Conservation (phyloP, 352 stramenopile species). For the Globisporangium ultimum region DNA sequence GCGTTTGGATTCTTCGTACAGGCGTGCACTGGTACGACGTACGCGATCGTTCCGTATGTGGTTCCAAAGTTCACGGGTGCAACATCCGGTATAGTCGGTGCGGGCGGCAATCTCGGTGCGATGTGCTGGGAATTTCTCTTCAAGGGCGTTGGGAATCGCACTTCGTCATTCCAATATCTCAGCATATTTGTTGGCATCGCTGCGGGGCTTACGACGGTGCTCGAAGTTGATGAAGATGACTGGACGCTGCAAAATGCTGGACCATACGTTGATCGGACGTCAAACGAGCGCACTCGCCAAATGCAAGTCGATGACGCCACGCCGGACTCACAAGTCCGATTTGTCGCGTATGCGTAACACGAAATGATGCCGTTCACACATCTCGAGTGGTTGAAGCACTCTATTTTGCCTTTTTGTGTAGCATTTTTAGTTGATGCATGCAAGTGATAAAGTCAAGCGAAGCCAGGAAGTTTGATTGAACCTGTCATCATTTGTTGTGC, state of each 20-base stretch:
- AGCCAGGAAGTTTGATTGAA: too few relatives aligned
- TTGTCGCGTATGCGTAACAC: too few relatives aligned
- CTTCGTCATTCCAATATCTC: conserved; percentile 24
- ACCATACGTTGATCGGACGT: background rate
- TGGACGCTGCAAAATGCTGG: conserved; percentile 1
- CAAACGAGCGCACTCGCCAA: too few relatives aligned
- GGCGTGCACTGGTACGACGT: conserved; percentile 49
- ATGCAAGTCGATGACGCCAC: too few relatives aligned
- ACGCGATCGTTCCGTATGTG: conserved; percentile 63
- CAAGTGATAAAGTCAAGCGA: too few relatives aligned
- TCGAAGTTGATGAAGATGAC: conserved; percentile 5
- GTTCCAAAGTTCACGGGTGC: conserved; percentile 35
- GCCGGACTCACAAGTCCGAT: too few relatives aligned
- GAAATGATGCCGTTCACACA: too few relatives aligned
- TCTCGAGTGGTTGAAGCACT: too few relatives aligned
- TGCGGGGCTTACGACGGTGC: conserved; percentile 4
- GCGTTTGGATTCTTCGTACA: conserved; percentile 88
- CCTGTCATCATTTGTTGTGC: too few relatives aligned
- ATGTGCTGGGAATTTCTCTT: conserved; percentile 41
- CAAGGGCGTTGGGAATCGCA: conserved; percentile 20
- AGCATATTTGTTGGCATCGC: conserved; percentile 23
- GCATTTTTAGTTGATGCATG: too few relatives aligned
- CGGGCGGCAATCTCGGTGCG: conserved; percentile 35
- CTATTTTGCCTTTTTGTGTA: too few relatives aligned
- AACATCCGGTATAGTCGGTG: conserved; percentile 29